Percentiles rank a stretch among this genome's conserved stretches.
Evolutionary conservation across 352 stramenopile genomes (phyloP).

Genomic region (Phytophthora idaei): DNA sequence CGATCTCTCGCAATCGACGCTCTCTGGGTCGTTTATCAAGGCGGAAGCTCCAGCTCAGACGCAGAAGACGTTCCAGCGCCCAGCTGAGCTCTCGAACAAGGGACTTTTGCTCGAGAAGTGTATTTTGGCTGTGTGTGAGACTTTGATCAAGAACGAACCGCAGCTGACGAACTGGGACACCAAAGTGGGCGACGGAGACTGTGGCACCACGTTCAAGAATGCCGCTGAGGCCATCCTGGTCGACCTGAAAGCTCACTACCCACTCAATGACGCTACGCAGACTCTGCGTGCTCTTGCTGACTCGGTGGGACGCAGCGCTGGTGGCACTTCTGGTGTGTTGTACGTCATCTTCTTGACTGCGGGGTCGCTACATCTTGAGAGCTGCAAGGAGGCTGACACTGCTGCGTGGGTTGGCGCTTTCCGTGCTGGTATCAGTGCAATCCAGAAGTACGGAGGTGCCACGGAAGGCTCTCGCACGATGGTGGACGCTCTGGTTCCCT

Average conservation of each 20-base stretch:
- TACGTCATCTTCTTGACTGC: constrained; percentile 94
- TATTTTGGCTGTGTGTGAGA: constrained; percentile 69
- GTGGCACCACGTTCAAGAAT: constrained; percentile 95
- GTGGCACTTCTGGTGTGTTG: constrained; percentile 94
- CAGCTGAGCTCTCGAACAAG: constrained; percentile 45
- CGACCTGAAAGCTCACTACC: constrained; percentile 61
- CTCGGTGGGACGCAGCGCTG: constrained; percentile 82
- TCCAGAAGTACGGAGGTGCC: constrained; percentile 94
- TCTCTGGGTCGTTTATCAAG: constrained; percentile 41
- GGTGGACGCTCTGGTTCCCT: constrained; percentile 95
- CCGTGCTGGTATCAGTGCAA: constrained; percentile 75
- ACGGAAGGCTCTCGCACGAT: constrained; percentile 95
- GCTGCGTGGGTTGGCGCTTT: constrained; percentile 63
- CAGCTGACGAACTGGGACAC: constrained; percentile 95
- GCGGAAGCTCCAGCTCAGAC: constrained; percentile 27
- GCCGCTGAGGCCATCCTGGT: constrained; percentile 89
- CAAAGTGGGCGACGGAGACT: constrained; percentile 97
- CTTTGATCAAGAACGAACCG: constrained; percentile 88
- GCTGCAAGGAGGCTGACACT: constrained; percentile 33
- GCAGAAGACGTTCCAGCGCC: constrained; percentile 45
- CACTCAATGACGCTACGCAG: constrained; percentile 61
- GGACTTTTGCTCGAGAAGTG: constrained; percentile 58
- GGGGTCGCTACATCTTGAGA: constrained; percentile 58
- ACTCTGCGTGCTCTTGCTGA: constrained; percentile 67
- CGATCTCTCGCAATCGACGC: constrained; percentile 36